A percentile compares a stretch with the other conserved stretches of the same genome.
Conservation (phyloP, 352 stramenopile genomes). For the Thraustochytrium sp. region DNA sequence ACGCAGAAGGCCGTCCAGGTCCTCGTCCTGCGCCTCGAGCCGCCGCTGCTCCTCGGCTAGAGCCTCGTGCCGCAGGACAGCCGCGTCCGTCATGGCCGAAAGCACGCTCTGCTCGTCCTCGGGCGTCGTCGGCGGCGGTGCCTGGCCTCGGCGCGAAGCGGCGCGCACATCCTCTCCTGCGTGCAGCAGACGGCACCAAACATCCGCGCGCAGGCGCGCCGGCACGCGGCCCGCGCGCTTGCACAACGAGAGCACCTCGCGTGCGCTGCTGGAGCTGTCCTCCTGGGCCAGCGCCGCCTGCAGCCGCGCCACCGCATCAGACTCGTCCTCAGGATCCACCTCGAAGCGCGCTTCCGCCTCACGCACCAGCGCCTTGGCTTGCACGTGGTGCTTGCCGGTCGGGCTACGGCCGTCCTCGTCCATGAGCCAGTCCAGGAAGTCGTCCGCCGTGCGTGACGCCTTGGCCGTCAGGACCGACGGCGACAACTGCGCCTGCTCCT, state of each 20-base stretch:
- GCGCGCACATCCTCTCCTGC: not conserved
- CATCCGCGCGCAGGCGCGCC: not conserved
- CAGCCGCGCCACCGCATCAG: not conserved
- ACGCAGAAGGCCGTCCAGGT: not conserved
- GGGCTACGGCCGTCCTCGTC: not conserved
- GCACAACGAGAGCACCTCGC: not conserved
- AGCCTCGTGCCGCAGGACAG: not conserved
- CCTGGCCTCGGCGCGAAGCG: not conserved
- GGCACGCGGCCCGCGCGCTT: not conserved
- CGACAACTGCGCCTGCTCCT: no score
- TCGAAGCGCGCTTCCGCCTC: not conserved
- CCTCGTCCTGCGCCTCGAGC: not conserved
- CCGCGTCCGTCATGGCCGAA: not conserved
- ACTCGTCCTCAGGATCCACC: not conserved
- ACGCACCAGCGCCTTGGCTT: not conserved
- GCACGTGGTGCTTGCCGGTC: not conserved
- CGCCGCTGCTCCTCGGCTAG: not conserved
- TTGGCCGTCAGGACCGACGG: not conserved
- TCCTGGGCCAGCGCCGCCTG: not conserved
- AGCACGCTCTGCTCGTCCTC: not conserved
- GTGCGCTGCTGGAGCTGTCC: not conserved
- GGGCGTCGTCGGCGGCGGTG: not conserved
- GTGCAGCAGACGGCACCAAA: not conserved
- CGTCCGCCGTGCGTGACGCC: not conserved
- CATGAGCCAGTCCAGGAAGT: conserved; percentile 29